These are phyloP conservation scores for Acanthamoeba lenticulata DNA, from an alignment of 208 protist genomes.

Conservation along the genomic window DNA sequence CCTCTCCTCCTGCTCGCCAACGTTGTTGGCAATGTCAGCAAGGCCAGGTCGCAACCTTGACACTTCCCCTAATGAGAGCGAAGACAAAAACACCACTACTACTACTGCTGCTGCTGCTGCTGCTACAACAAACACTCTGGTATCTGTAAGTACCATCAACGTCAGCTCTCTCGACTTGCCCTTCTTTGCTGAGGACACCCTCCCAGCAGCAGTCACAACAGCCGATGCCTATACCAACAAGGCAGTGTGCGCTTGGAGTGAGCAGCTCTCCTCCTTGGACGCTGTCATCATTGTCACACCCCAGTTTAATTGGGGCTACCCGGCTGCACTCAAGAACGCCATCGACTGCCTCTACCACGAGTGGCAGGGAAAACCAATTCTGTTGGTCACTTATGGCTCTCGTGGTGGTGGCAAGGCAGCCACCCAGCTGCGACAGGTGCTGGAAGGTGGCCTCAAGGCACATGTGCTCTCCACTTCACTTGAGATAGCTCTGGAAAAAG, in stretches of 20 bases:
- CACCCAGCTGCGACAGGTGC: neutral
- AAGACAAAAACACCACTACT: too few relatives aligned
- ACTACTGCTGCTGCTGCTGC: too few relatives aligned
- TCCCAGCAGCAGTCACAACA: neutral
- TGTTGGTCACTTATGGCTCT: slow-evolving; percentile 16
- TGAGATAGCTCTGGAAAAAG: neutral
- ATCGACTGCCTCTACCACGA: slow-evolving; percentile 48
- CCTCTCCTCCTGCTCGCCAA: neutral
- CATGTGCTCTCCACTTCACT: neutral
- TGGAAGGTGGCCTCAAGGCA: slow-evolving; percentile 40
- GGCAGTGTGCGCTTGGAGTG: neutral
- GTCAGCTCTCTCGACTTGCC: neutral
- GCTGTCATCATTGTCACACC: slow-evolving; percentile 26
- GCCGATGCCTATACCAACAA: neutral
- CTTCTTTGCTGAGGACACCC: neutral
- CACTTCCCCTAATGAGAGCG: neutral
- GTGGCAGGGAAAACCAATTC: neutral
- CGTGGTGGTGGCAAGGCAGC: neutral
- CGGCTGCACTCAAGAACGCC: slow-evolving; percentile 39
- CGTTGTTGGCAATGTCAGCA: too few relatives aligned
- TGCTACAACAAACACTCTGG: too few relatives aligned
- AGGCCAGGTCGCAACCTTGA: neutral
- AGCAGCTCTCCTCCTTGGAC: neutral
- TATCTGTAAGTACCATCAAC: neutral
- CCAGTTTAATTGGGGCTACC: slow-evolving; percentile 52